Base-by-base conservation (phyloP, 2,329 filamentous ascomycete genomes). In the Phialemoniopsis sp. region DNA sequence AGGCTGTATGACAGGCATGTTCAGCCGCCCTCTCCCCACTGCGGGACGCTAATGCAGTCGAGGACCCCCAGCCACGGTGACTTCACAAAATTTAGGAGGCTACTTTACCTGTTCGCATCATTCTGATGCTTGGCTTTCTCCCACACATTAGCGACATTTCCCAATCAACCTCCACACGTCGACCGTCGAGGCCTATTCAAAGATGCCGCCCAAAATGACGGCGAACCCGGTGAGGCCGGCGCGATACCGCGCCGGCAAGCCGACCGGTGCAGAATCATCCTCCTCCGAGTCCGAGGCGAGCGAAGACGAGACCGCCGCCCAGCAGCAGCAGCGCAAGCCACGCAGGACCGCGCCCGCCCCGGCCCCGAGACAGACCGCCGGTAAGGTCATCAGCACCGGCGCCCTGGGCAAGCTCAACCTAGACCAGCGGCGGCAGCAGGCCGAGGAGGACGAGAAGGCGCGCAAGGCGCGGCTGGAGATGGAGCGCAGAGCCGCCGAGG, bases 171-270 rank as follows among this genome's bases (percentile, higher is more conserved):
- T 37, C 46, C 6, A 26, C 21, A 10, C 8, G 39, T 39, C 36
- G 33, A 44, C 29, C 41, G 6, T 6, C 6, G 10, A 10, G 21
- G 21, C 21, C 21, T 10, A 26, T 10, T 10, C 6, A 26, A 54
- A 34, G 28, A 79, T 78, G 75, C 82, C 86, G 45, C 80, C 83
- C 12, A 89, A 87, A 60, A 95, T 97, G 87, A 97, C 91, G 46
- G 89, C 90, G 46, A 95, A 96, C 57, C 89, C 88, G 4, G 67
- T 84, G 42, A 82, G 82, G 59, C 87, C 89, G 17, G 79, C 82
- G 50, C 86, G 93, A 41, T 86, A 96, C 55, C 82, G 89, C 42
- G 85, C 91, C 13, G 91, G 93, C 49, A 97, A 96, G 62, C 71
- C 83, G 13, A 67, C 73, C 3, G 76, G 68, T 8, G 73, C 69